phyloP scores from a whole-genome alignment of 2,329 filamentous ascomycete genomes.

The Cercospora brassicicola region DNA sequence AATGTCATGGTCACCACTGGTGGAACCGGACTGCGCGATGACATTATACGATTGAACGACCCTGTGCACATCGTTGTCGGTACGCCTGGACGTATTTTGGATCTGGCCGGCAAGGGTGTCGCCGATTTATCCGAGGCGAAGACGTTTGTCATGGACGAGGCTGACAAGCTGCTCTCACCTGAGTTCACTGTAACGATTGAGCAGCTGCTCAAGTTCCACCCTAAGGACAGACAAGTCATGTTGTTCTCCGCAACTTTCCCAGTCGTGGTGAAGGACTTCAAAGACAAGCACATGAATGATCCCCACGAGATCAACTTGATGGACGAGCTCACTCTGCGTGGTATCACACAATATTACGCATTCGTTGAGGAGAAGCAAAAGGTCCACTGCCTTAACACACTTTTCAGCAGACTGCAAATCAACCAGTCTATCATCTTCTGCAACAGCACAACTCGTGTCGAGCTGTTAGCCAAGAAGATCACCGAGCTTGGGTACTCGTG shows the following conservation, averaged over 20 bases:
- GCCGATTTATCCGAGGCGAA: slow-evolving; percentile 94
- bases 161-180: slow-evolving; percentile 92
- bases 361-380: slow-evolving; percentile 99
- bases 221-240: slow-evolving; percentile 98
- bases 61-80: slow-evolving; percentile 96
- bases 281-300: slow-evolving; percentile 92
- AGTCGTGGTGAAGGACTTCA: slow-evolving; percentile 94
- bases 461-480: slow-evolving; percentile 97
- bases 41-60: slow-evolving; percentile 92
- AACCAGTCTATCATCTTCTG: slow-evolving; percentile 99
- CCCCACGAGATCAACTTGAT: slow-evolving; percentile 99
- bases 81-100: slow-evolving; percentile 92
- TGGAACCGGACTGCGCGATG: slow-evolving; percentile 90
- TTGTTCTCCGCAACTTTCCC: slow-evolving; percentile 98
- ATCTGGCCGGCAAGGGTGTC: slow-evolving; percentile 93
- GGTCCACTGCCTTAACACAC: slow-evolving; percentile 96
- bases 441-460: slow-evolving; percentile 97
- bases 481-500: slow-evolving; percentile 98
- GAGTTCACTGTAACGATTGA: slow-evolving; percentile 98
- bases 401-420: slow-evolving; percentile 98
- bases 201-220: slow-evolving; percentile 90
- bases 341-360: slow-evolving; percentile 98
- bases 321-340: slow-evolving; percentile 96
- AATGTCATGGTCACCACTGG: slow-evolving; percentile 99
- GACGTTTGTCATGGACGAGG: slow-evolving; percentile 99